phyloP scores from a whole-genome alignment of 768 basidiomycete genomes.

The Trametes elegans region DNA sequence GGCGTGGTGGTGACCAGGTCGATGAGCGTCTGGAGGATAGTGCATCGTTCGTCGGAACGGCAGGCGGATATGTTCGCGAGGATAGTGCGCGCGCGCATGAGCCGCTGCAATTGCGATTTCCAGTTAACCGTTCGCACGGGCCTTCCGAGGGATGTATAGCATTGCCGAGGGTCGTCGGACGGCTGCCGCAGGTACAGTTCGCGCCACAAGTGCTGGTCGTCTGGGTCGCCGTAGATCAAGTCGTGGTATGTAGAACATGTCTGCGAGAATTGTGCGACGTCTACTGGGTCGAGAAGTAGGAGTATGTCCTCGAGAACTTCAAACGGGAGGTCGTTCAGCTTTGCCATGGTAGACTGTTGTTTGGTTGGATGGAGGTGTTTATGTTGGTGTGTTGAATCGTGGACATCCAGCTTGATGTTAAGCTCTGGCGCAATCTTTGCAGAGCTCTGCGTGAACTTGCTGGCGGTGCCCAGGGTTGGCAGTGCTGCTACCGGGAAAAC shows the following conservation, averaged over 20 bases:
- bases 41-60: slow-evolving; percentile 42
- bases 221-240: slow-evolving; percentile 45
- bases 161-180: slow-evolving; percentile 62
- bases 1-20: slow-evolving; percentile 44
- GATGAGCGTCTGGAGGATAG: slow-evolving; percentile 49
- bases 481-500: no score
- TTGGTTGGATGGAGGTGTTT: no score
- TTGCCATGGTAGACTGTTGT: slow-evolving; percentile 19
- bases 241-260: slow-evolving; percentile 42
- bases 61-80: slow-evolving; percentile 35
- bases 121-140: slow-evolving; percentile 36
- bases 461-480: no score
- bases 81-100: slow-evolving; percentile 55
- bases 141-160: slow-evolving; percentile 38
- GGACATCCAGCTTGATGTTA: no score
- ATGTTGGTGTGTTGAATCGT: no score
- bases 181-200: slow-evolving; percentile 59
- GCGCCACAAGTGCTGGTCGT: slow-evolving; percentile 57
- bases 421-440: no score
- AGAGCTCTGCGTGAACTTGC: no score
- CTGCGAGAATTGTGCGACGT: slow-evolving; percentile 53
- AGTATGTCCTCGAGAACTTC: slow-evolving; percentile 64
- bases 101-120: slow-evolving; percentile 50
- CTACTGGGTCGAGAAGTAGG: slow-evolving; percentile 54
- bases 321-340: slow-evolving; percentile 38